Percentiles rank a stretch among this genome's conserved stretches.
Evolutionary conservation across 352 stramenopile species (phyloP).

Genomic region (Phytophthora quininea): DNA sequence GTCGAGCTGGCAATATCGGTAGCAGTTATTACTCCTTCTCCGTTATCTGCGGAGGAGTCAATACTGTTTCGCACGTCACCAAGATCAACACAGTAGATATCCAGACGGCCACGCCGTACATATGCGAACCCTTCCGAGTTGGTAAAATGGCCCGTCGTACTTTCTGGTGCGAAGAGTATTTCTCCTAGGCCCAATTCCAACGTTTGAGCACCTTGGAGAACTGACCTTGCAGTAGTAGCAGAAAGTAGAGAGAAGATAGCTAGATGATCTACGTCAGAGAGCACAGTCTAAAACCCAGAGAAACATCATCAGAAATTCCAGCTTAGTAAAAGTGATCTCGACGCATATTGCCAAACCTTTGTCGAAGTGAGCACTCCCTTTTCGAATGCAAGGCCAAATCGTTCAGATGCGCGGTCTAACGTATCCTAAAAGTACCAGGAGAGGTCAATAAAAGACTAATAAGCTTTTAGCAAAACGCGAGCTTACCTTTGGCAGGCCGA

Average conservation of each 20-base stretch:
- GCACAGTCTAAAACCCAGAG: conserved; percentile 24
- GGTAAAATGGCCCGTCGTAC: conserved; percentile 2
- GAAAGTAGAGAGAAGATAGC: conserved; percentile 50
- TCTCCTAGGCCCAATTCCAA: conserved; percentile 25
- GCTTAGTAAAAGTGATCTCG: no score
- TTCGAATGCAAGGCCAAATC: conserved; percentile 39
- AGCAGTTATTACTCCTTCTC: neutral
- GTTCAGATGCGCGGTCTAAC: conserved; percentile 28
- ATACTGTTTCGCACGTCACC: neutral
- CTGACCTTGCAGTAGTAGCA: conserved; percentile 27
- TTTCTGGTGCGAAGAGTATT: conserved; percentile 19
- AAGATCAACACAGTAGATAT: conserved; percentile 50
- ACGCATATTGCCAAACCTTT: conserved; percentile 8
- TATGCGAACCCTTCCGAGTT: conserved; percentile 33
- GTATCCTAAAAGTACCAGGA: conserved; percentile 20
- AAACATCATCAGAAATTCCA: neutral
- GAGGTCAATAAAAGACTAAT: neutral
- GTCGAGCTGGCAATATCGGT: no score
- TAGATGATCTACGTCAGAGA: conserved; percentile 45
- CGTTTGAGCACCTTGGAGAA: conserved; percentile 37
- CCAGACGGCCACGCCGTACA: conserved; percentile 47
- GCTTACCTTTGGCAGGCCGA: conserved; percentile 31
- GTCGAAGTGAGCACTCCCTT: conserved; percentile 22
- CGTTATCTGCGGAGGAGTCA: neutral
- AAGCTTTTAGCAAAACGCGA: neutral